A percentile compares a stretch with the other conserved stretches of the same genome.
These are phyloP conservation scores for Eragrostis curvula DNA, from an alignment of 176 grass and related monocot genomes.

Conservation along the genomic window DNA sequence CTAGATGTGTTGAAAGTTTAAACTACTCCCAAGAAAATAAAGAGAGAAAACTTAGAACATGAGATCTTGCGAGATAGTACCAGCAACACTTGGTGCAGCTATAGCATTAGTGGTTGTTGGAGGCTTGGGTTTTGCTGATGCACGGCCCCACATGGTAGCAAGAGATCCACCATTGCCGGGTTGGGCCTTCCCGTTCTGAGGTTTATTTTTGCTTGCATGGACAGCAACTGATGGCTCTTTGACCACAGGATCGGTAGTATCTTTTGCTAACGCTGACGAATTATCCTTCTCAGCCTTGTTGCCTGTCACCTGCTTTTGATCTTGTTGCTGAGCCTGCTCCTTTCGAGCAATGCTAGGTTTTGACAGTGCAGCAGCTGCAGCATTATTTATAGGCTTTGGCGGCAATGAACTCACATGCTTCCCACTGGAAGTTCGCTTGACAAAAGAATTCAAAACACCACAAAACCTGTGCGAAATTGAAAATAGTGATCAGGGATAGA, in stretches of 20 bases:
- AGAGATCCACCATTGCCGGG: conserved; percentile 76
- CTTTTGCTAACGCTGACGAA: conserved; percentile 40
- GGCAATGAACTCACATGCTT: conserved; percentile 56
- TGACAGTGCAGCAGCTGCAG: conserved; percentile 10
- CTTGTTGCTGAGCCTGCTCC: conserved; percentile 55
- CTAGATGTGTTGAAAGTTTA: background rate
- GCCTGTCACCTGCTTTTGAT: conserved; percentile 40
- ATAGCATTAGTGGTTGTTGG: conserved; percentile 43
- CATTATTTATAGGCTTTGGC: conserved; percentile 46
- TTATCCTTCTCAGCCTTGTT: conserved; percentile 60
- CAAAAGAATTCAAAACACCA: conserved; percentile 74
- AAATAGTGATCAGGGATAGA: conserved; percentile 24
- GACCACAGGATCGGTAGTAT: conserved; percentile 43
- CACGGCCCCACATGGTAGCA: conserved; percentile 84
- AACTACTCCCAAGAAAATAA: conserved; percentile 29
- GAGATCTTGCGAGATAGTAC: conserved; percentile 37
- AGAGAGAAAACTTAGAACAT: conserved; percentile 5
- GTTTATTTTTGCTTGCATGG: conserved; percentile 60
- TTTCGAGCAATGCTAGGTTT: conserved; percentile 66
- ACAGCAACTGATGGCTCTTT: conserved; percentile 58
- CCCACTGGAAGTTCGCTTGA: conserved; percentile 64
- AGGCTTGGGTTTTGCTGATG: conserved; percentile 77
- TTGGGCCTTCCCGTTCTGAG: conserved; percentile 64
- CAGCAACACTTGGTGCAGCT: conserved; percentile 52
- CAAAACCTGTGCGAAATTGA: conserved; percentile 76